Base-by-base conservation (phyloP, 2,329 filamentous ascomycete species). In the Neurospora sp. region DNA sequence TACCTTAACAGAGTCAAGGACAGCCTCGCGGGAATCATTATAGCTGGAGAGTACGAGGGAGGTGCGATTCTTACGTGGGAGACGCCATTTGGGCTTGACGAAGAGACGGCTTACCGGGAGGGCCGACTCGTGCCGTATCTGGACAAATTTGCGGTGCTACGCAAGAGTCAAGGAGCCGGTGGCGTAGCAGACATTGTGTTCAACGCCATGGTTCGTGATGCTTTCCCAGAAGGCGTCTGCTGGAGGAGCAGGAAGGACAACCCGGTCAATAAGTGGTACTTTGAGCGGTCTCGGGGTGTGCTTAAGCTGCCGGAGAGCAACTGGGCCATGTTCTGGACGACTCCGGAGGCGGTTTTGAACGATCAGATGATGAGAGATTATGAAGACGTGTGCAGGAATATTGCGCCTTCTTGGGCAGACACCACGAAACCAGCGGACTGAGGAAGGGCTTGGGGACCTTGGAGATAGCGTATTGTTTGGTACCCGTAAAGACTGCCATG, bases 321-420 rank as follows among this genome's bases (percentile, higher is more conserved):
- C 75, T 99, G 96, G 96, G 93, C 93, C 3, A 97, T 98, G 93
- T 99, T 99, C 77, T 99, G 96, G 94, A 99, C 96, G 1, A 96
- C 91, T 1, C 84, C 87, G 0, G 87, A 88, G 66, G 83, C 90
- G 70, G 82, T 88, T 62, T 81, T 86, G 66, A 84, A 86, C 71
- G 81, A 83, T 42, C 80, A 83, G 71, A 84, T 81, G 67, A 87
- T 93, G 72, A 78, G 79, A 71, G 91, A 93, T 77, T 94, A 93
- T 76, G 90, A 93, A 78, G 85, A 85, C 68, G 91, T 94, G n/a
- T 94, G 91, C 77, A 85, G 90, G 69, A 80, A 81, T 15, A 84
- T 91, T 40, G 80, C 84, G 71, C 89, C 89, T 13, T 89, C 87
- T 8, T 91, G 89, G 89, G 84, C 85, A 13, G 87, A 90, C 74